Conservation (phyloP, 2,329 filamentous ascomycete genomes). For the Cladophialophora yegresii region DNA sequence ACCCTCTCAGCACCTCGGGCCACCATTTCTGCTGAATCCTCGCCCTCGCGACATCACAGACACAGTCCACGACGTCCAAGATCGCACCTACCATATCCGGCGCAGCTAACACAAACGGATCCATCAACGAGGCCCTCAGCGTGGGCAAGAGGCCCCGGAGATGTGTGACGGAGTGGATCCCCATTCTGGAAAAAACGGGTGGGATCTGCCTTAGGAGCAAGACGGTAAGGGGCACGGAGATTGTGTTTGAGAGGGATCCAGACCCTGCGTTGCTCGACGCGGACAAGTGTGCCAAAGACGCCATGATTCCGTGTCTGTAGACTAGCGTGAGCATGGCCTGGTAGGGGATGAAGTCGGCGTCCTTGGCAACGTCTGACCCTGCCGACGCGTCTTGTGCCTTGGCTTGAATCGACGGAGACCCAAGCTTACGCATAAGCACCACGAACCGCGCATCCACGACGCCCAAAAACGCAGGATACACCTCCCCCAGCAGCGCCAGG, state of each 20-base stretch:
- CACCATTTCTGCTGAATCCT: slow-evolving; percentile 61
- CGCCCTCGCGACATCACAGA: slow-evolving; percentile 69
- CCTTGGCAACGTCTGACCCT: slow-evolving; percentile 11
- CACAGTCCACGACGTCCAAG: slow-evolving; percentile 55
- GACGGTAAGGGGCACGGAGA: slow-evolving; percentile 53
- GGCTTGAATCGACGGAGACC: slow-evolving; percentile 3
- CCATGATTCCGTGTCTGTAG: slow-evolving; percentile 47
- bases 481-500: slow-evolving; percentile 61
- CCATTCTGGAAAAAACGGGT: slow-evolving; percentile 40
- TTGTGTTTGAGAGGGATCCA: slow-evolving; percentile 46
- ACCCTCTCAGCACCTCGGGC: slow-evolving; percentile 63
- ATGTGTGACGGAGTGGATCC: slow-evolving; percentile 45
- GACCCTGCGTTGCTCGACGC: slow-evolving; percentile 40
- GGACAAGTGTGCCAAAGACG: slow-evolving; percentile 47
- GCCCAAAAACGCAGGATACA: slow-evolving; percentile 67
- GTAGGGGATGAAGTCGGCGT: slow-evolving; percentile 44
- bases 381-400: too few relatives aligned
- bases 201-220: slow-evolving; percentile 42
- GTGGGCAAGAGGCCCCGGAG: slow-evolving; percentile 67
- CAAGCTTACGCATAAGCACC: not conserved
- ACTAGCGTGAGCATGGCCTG: slow-evolving; percentile 50
- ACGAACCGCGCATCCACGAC: slow-evolving; percentile 53
- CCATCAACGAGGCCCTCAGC: slow-evolving; percentile 63
- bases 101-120: slow-evolving; percentile 65
- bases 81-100: slow-evolving; percentile 58